These are phyloP conservation scores for Globisporangium cylindrosporum DNA, from an alignment of 352 stramenopile genomes.

Conservation along the genomic window DNA sequence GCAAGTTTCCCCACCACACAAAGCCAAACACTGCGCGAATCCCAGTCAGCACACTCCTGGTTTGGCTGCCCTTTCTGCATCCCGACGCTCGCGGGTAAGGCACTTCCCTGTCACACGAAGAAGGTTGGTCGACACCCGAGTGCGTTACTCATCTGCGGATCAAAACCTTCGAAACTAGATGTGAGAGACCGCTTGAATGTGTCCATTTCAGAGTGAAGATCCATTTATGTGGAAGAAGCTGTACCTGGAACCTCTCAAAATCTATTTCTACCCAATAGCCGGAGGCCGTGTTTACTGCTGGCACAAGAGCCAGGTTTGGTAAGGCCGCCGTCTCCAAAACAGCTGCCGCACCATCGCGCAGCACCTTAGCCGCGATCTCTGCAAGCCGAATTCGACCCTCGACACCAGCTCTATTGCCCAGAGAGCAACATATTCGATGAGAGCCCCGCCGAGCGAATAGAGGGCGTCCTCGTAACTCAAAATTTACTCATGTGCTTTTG, in stretches of 20 bases:
- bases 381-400: background rate
- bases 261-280: background rate
- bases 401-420: background rate
- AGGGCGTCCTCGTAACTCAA: background rate
- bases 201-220: background rate
- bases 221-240: background rate
- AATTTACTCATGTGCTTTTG: background rate
- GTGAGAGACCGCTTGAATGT: background rate
- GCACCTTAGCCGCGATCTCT: slow-evolving; percentile 8
- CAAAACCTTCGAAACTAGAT: background rate
- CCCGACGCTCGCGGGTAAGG: background rate
- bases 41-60: background rate
- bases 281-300: background rate
- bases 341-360: background rate
- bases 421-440: background rate
- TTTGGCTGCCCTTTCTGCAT: background rate
- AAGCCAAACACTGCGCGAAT: background rate
- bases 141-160: slow-evolving; percentile 7
- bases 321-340: background rate
- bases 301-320: slow-evolving; percentile 3
- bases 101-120: slow-evolving; percentile 10
- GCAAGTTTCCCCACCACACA: background rate
- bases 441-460: background rate
- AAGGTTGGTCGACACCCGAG: background rate
- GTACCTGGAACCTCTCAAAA: background rate